Evolutionary conservation across 805 yeast genomes (phyloP), one percentile per base, ranked within the genome.

Genomic region (Jamesozyma rosinii): DNA sequence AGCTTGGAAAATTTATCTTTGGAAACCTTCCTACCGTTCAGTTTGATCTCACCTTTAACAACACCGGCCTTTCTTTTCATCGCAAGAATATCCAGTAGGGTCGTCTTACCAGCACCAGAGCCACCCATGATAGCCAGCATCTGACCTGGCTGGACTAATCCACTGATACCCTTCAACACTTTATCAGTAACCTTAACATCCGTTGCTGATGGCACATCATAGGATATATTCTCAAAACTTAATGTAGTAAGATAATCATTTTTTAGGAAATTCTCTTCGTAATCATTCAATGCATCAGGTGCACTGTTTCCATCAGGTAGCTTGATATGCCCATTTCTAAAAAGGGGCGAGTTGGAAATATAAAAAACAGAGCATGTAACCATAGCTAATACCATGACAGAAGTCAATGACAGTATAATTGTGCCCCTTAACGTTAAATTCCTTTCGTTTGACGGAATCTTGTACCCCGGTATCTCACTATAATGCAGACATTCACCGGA

Each of bases 61-160:
- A 50, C 48, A 2, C 98, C 98, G 29, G 79, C 72, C 57, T 90
- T 92, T 57, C 79, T 76, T 58, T 90, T 92, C 38, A 81, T 83
- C 0, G 97, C 97, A 44, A 92, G 67, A 46, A 92, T 88, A 58
- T 92, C 98, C 41, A 92, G 67, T 35, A 92, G 66, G 0, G 98
- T 90, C 0, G 98, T 90, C 59, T 92, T 92, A 41, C 98, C 98
- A 13, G 98, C 97, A 40, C 98, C 98, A 0, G 97, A 89, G 1
- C 97, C 97, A 36, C 98, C 98, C 95, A 92, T 86, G 35, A 92
- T 87, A 0, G 98, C 97, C 59, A 88, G 62, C 48, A 95, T 83
- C 59, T 88, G 88, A 32, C 96, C 83, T 2, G 97, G 95, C 41
- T 77, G 76, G 2, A 81, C 95, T 13, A 77, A 52, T 9, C 98